phyloP scores from a whole-genome alignment of 305 asterid species.

The Fraxinus baroniana region DNA sequence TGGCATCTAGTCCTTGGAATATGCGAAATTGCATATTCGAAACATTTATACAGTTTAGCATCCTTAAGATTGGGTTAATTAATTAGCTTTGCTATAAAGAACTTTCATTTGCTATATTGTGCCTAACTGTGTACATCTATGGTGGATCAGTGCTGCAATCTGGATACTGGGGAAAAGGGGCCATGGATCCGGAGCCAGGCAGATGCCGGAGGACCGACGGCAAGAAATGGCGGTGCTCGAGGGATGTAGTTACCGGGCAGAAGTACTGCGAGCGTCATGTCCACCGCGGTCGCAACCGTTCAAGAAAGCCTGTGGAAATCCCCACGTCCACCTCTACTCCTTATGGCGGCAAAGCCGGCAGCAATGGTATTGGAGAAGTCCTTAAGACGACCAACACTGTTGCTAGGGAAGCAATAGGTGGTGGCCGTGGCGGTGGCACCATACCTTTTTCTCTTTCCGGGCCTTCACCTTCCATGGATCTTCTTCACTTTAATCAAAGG shows the following conservation, averaged over 20 bases:
- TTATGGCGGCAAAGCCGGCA: conserved; percentile 20
- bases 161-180: conserved; percentile 75
- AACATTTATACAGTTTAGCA: neutral
- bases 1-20: neutral
- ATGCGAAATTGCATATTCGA: neutral
- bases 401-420: conserved; percentile 21
- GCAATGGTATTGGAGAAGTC: conserved; percentile 26
- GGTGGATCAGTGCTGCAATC: conserved; percentile 62
- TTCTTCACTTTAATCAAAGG: conserved; percentile 64
- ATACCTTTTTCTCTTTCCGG: conserved; percentile 48
- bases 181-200: conserved; percentile 99
- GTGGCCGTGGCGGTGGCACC: conserved; percentile 29
- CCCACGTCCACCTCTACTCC: conserved; percentile 49
- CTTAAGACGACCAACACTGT: conserved; percentile 24
- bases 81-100: neutral
- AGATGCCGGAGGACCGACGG: conserved; percentile 94
- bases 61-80: neutral
- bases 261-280: conserved; percentile 91
- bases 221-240: conserved; percentile 96
- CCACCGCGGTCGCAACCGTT: conserved; percentile 99
- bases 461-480: conserved; percentile 61
- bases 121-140: neutral
- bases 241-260: conserved; percentile 79
- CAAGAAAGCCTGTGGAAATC: conserved; percentile 99
- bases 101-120: neutral